These are phyloP conservation scores for Coemansia sp. DNA, from an alignment of 192 early-diverging fungal genomes.

Conservation along the genomic window DNA sequence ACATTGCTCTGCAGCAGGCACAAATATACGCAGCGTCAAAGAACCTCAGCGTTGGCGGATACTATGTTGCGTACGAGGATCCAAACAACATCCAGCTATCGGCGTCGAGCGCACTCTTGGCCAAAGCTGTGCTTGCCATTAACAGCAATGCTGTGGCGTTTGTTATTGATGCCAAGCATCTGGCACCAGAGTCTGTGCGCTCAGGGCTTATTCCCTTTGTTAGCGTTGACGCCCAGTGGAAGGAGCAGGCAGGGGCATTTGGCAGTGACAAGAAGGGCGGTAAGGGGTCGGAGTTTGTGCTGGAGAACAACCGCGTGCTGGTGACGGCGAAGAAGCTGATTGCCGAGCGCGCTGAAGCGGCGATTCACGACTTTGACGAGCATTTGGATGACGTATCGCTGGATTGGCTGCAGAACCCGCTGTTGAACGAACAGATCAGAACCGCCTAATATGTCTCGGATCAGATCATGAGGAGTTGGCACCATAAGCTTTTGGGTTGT, in stretches of 20 bases:
- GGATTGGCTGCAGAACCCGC: slow-evolving; percentile 51
- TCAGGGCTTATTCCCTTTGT: slow-evolving; percentile 32
- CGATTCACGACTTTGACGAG: slow-evolving; percentile 53
- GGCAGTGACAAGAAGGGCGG: background rate
- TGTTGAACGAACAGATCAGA: slow-evolving; percentile 38
- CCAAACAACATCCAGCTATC: slow-evolving; percentile 32
- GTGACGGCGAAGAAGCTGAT: slow-evolving; percentile 35
- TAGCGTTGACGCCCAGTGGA: slow-evolving; percentile 37
- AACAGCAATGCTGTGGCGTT: slow-evolving; percentile 31
- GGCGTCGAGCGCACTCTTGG: slow-evolving; percentile 33
- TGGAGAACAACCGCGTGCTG: slow-evolving; percentile 49
- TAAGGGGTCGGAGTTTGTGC: slow-evolving; percentile 22
- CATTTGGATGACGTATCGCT: slow-evolving; percentile 47
- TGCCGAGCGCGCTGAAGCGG: slow-evolving; percentile 35
- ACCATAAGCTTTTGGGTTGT: background rate
- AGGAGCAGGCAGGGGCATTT: slow-evolving; percentile 37
- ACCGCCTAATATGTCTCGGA: slow-evolving; percentile 1
- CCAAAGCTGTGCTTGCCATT: slow-evolving; percentile 21
- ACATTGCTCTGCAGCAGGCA: slow-evolving; percentile 81
- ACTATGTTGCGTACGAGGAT: slow-evolving; percentile 50
- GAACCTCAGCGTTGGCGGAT: slow-evolving; percentile 30
- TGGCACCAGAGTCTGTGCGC: slow-evolving; percentile 15
- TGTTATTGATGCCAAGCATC: slow-evolving; percentile 43
- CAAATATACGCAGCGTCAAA: slow-evolving; percentile 35
- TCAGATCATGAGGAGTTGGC: background rate